Conservation (phyloP, 2,329 filamentous ascomycete species). For the Pseudodiploospora longispora region DNA sequence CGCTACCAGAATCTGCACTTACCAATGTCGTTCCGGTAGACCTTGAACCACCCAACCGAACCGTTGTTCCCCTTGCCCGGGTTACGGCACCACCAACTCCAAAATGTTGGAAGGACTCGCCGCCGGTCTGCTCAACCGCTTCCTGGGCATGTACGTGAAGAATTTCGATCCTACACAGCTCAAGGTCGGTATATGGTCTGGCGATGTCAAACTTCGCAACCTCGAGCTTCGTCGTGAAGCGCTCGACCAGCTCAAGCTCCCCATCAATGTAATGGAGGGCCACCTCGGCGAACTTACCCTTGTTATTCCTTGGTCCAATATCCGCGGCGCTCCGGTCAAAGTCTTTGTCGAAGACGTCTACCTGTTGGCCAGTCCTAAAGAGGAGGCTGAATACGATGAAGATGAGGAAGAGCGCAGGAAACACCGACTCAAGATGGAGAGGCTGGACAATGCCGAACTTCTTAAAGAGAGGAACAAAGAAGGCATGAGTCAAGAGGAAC, state of each 20-base stretch:
- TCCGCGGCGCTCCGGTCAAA: conserved; percentile 88
- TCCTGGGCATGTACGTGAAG: conserved; percentile 99
- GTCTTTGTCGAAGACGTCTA: conserved; percentile 97
- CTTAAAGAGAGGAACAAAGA: conserved; percentile 88
- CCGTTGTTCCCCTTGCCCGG: conserved; percentile 51
- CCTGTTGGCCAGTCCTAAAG: conserved; percentile 86
- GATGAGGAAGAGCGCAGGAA: conserved; percentile 82
- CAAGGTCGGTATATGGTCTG: conserved; percentile 98
- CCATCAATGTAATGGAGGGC: conserved; percentile 92
- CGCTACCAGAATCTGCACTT: not conserved
- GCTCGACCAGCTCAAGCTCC: conserved; percentile 91
- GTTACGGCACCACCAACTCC: conserved; percentile 55
- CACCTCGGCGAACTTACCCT: conserved; percentile 88
- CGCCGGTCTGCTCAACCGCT: conserved; percentile 94
- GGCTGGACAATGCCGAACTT: conserved; percentile 91
- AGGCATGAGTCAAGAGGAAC: conserved; percentile 87
- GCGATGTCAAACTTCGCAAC: conserved; percentile 90
- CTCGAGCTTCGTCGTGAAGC: conserved; percentile 91
- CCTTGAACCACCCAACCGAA: conserved; percentile 4
- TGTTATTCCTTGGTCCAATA: conserved; percentile 93
- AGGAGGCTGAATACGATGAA: conserved; percentile 87
- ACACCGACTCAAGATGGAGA: conserved; percentile 97
- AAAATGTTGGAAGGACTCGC: conserved; percentile 95
- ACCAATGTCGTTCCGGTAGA: conserved; percentile 13
- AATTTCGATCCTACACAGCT: conserved; percentile 98